A percentile compares a stretch with the other conserved stretches of the same genome.
phyloP scores from a whole-genome alignment of 495 filamentous ascomycete genomes.

The Aspergillus nanangensis region DNA sequence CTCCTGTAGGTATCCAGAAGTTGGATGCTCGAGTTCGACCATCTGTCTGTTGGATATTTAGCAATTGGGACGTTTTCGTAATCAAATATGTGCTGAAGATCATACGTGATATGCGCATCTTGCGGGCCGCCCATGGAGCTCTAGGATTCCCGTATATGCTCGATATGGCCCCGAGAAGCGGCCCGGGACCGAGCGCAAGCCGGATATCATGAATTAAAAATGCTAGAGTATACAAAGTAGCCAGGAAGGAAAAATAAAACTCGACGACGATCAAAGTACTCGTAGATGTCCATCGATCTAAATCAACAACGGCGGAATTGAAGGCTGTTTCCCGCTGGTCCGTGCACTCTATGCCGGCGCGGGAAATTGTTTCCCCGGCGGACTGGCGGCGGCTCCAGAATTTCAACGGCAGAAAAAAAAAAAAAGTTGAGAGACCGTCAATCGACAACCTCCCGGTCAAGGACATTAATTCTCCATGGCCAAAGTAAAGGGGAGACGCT shows the following conservation, averaged over 20 bases:
- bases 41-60: slow-evolving; percentile 41
- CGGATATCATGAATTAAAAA: slow-evolving; percentile 18
- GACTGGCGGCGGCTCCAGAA: slow-evolving; percentile 13
- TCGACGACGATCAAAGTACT: too few relatives aligned
- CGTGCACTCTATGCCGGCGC: slow-evolving; percentile 15
- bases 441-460: slow-evolving; percentile 11
- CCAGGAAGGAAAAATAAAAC: neutral
- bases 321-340: slow-evolving; percentile 2
- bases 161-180: slow-evolving; percentile 15
- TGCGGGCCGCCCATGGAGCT: too few relatives aligned
- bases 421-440: slow-evolving; percentile 12
- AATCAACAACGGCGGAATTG: slow-evolving; percentile 2
- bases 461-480: slow-evolving; percentile 22
- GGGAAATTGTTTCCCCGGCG: slow-evolving; percentile 27
- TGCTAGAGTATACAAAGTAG: neutral
- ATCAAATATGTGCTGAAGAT: neutral
- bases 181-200: slow-evolving; percentile 20
- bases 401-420: slow-evolving; percentile 31
- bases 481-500: slow-evolving; percentile 39
- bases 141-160: too few relatives aligned
- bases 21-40: slow-evolving; percentile 60
- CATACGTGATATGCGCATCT: slow-evolving; percentile 23
- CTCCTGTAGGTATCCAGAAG: slow-evolving; percentile 74
- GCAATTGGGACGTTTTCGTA: neutral
- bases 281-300: too few relatives aligned